Evolutionary conservation across 2,329 filamentous ascomycete genomes (phyloP), one percentile per base, ranked within the genome.

Genomic region (Cytospora chrysosperma): DNA sequence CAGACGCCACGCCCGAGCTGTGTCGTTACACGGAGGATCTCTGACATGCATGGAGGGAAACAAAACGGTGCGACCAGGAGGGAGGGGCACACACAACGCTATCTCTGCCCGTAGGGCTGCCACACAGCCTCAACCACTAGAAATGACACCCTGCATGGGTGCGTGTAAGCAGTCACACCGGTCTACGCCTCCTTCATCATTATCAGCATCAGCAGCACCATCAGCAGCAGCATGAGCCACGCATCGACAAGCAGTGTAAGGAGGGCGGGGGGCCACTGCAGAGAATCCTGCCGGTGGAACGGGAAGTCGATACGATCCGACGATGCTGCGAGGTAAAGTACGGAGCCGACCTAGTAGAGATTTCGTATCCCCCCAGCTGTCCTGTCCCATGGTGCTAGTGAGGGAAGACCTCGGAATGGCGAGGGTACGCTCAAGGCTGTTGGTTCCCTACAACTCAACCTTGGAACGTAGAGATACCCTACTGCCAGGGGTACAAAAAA

Each of bases 81-180:
- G 32, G n/a, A n/a, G n/a, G 34, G 34, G 50, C 50, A 28, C 51
- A 61, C 51, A 30, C 51, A 61, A 49, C 51, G 49, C 19, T 61
- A 61, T 61, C 37, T 55, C 51, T 34, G 53, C 10, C 26, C 59
- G 40, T 61, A 61, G 59, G 59, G 59, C 59, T 61, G 59, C 59
- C 40, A 47, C 40, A 21, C 40, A 21, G n/a, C n/a, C 19, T 21
- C n/a, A 47, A n/a, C 24, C 37, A 40, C 37, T 19, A 21, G 2
- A 13, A 15, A 34, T 4, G 4, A 21, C 12, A 10, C n/a, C 40
- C 40, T 47, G 40, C 40, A 47, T 47, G n/a, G 24, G 12, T 47
- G 40, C n/a, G 24, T 47, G 40, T 21, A 47, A 47, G 40, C 4
- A 47, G 9, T 47, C 40, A 47, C 40, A 47, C 40, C 40, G 40